Conservation (phyloP, 129 eudicot genomes). For the Helianthus tuberosus region DNA sequence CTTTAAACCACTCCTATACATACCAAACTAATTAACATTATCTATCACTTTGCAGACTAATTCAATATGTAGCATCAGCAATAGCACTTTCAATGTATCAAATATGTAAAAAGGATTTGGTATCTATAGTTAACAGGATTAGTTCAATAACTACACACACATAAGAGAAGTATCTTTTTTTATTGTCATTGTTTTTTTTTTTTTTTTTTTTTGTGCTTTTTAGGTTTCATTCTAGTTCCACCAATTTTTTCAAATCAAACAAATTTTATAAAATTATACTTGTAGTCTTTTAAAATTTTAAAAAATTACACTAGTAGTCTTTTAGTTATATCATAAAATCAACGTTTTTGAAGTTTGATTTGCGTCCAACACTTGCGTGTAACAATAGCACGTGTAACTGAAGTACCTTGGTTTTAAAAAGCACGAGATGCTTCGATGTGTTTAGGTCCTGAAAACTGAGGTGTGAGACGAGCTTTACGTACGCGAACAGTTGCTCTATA, state of each 20-base stretch:
- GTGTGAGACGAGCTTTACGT: too few relatives aligned
- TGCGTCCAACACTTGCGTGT: background rate
- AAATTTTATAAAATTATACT: background rate
- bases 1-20: slow-evolving; percentile 6
- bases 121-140: background rate
- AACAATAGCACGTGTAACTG: background rate
- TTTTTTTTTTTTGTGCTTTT: background rate
- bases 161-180: background rate
- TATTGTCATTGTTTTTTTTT: too few relatives aligned
- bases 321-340: background rate
- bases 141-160: background rate
- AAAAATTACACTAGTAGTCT: too few relatives aligned
- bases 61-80: slow-evolving; percentile 6
- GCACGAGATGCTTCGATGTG: too few relatives aligned
- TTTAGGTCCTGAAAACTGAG: too few relatives aligned
- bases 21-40: background rate
- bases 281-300: too few relatives aligned
- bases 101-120: background rate
- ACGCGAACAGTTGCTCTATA: too few relatives aligned
- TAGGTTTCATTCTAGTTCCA: background rate
- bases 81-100: background rate
- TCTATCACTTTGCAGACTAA: slow-evolving; percentile 2
- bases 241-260: background rate
- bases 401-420: background rate
- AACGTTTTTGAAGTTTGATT: background rate